Conservation (phyloP, 768 basidiomycete genomes). For the Saitozyma podzolica region DNA sequence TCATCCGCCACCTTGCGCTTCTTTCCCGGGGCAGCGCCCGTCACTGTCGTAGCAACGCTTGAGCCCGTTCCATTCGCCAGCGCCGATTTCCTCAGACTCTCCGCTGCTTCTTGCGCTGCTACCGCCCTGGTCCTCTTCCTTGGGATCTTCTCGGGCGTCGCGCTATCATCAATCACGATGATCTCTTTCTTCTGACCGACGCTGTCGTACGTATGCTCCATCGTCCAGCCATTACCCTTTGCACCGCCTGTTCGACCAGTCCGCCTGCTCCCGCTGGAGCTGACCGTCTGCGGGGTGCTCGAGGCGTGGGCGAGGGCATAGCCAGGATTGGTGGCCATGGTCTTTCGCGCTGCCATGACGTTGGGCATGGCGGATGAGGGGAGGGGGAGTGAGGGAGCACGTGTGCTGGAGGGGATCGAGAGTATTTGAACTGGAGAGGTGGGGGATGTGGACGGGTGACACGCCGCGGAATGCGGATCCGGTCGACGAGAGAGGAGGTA, state of each 20-base stretch:
- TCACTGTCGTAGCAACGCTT: constrained; percentile 15
- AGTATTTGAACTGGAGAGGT: constrained; percentile 44
- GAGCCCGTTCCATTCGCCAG: constrained; percentile 17
- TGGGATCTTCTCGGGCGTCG: constrained; percentile 27
- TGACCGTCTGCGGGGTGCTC: constrained; percentile 9
- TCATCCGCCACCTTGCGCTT: constrained; percentile 40
- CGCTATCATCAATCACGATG: constrained; percentile 44
- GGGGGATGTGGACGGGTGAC: constrained; percentile 34
- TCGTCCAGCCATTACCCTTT: constrained; percentile 45
- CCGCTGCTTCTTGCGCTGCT: constrained; percentile 33
- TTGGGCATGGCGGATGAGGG: background rate
- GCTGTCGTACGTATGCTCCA: constrained; percentile 45
- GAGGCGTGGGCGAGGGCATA: background rate
- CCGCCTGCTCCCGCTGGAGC: too few relatives aligned
- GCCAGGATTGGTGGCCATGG: background rate
- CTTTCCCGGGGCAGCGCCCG: constrained; percentile 21
- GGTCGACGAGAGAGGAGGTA: background rate
- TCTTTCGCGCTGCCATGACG: constrained; percentile 33
- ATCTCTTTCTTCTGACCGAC: constrained; percentile 41
- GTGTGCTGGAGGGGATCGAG: constrained; percentile 31
- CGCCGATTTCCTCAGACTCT: background rate
- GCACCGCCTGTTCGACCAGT: background rate
- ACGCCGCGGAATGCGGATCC: constrained; percentile 3
- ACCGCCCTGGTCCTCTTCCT: constrained; percentile 37
- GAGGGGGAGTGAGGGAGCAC: background rate